Conservation (phyloP, 306 rosid genomes). For the Vigna angularis region DNA sequence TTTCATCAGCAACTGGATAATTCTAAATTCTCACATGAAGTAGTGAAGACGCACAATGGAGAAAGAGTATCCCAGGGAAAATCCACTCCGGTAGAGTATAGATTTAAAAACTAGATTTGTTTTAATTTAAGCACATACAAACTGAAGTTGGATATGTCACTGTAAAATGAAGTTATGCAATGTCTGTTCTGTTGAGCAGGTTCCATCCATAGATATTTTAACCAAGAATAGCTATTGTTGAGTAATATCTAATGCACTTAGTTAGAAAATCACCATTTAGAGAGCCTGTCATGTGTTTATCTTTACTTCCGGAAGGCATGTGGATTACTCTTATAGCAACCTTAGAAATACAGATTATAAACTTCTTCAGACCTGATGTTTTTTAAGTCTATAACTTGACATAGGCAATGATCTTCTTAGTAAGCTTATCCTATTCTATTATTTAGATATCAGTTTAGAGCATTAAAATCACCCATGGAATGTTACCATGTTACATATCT, state of each 20-base stretch:
- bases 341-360: constrained; percentile 16
- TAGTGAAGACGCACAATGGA: constrained; percentile 47
- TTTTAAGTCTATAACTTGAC: constrained; percentile 23
- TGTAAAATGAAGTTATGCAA: background rate
- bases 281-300: constrained; percentile 19
- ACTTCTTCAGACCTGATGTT: constrained; percentile 17
- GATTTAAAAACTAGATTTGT: constrained; percentile 29
- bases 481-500: background rate
- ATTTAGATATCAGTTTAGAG: constrained; percentile 21
- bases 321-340: constrained; percentile 13
- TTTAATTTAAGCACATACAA: constrained; percentile 8
- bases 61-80: constrained; percentile 52
- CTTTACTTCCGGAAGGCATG: background rate
- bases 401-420: constrained; percentile 12
- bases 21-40: constrained; percentile 54
- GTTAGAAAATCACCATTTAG: constrained; percentile 28
- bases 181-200: background rate
- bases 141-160: constrained; percentile 35
- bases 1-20: constrained; percentile 52
- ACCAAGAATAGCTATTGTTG: constrained; percentile 10
- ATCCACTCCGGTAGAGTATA: constrained; percentile 69
- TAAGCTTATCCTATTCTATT: constrained; percentile 11
- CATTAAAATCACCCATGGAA: constrained; percentile 20
- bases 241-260: constrained; percentile 14
- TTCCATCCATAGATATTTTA: constrained; percentile 24